Base-by-base conservation (phyloP, 495 filamentous ascomycete genomes). In the Penicillium waksmanii region DNA sequence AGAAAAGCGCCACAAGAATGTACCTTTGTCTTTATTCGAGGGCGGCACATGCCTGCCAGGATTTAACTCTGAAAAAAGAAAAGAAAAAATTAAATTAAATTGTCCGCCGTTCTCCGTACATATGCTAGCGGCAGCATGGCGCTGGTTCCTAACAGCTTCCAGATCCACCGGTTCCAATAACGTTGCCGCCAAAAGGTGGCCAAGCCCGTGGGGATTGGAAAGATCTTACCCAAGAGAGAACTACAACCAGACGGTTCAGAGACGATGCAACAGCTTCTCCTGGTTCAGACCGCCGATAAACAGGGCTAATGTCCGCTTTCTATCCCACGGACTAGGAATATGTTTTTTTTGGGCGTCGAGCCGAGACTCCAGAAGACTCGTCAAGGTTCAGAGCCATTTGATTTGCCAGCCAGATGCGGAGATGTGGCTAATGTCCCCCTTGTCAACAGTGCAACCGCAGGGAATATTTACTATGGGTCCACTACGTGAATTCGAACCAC, bases 131-230 rank as follows among this genome's bases (percentile, higher is more conserved):
- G 51, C 56, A n/a, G 12, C 13, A 40, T 63, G 19, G 33, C 55
- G 40, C 61, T 56, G 51, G 49, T 42, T 51, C 51, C 56, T 63
- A 56, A 34, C 36, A 55, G 23, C 48, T 54, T 60, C 34, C 15
- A 34, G 49, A 60, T 56, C 49, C 60, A 53, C 51, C 23, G 23
- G 12, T 27, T 13, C 46, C 42, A 53, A 40, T 21, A 40, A 25
- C 17, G 35, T 21, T 19, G 38, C 48, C 44, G 43, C n/a, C 25
- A 40, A 10, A 38, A 36, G 9, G 3, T 17, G 33, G 18, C 27
- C 50, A 34, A 40, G 18, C 23, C 34, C 19, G 61, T 49, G 51
- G 42, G 52, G 56, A 56, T 60, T 52, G 17, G 36, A 56, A 56
- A 31, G 33, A 38, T n/a, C 6, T 49, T 56, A n/a, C 43, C 27